Base-by-base conservation (phyloP, 2,329 filamentous ascomycete species). In the Bimuria novae-zelandiae region DNA sequence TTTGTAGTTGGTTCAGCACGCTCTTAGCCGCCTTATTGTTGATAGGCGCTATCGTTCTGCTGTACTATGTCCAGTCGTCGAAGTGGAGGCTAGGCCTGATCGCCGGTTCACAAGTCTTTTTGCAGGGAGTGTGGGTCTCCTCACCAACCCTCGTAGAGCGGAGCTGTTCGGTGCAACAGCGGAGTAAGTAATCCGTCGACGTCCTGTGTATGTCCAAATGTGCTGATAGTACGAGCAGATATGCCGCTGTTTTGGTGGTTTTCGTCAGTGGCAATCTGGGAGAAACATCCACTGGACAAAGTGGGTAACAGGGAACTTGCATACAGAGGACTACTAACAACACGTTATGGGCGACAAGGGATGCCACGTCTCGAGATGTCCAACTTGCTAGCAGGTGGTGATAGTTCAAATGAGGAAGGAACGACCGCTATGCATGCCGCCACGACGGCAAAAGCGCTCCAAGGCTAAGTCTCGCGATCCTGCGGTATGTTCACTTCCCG, bases 221-320 rank as follows among this genome's bases (percentile, higher is more conserved):
- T 14, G 21, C 40, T 44, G 2, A 41, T 32, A 3, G 16, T 19
- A 17, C 7, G 12, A 3, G 3, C 36, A 60, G 49, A 7, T 63
- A 63, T 35, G 59, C 61, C 2, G 57, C 59, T 25, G 59, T 62
- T 4, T 37, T 65, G 7, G 60, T 61, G 0, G 57, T 62, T 5
- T 65, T 62, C 35, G 53, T 62, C 14, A 57, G 54, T 16, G 59
- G 59, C 4, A 47, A 59, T 32, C 35, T 61, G 11, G 56, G 53
- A 25, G 16, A 27, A 3, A 22, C 32, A 30, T 12, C 27, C 12
- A 30, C 27, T 30, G n/a, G n/a, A n/a, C n/a, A n/a, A n/a, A n/a
- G n/a, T n/a, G n/a, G n/a, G n/a, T n/a, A n/a, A n/a, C n/a, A n/a
- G n/a, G n/a, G n/a, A n/a, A n/a, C n/a, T n/a, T n/a, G n/a, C n/a